Base-by-base conservation (phyloP, 441 rosid genomes). In the Bruguiera hainesii region DNA sequence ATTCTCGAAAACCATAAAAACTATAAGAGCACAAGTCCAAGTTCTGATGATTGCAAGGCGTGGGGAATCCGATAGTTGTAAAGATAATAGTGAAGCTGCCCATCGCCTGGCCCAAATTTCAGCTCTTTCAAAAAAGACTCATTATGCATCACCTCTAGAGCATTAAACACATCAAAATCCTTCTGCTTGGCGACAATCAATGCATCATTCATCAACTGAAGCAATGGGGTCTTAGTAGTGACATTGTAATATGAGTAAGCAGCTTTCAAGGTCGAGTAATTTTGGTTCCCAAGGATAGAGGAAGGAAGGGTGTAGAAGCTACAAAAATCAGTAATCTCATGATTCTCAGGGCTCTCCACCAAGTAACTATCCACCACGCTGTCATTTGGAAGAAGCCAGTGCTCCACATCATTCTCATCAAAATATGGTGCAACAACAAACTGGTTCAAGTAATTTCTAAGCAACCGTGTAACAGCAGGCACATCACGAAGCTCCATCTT, bases 51-150 rank as follows among this genome's bases (percentile, higher is more conserved):
- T 72, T 74, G 81, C 84, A 91, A 71, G 3, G 91, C 80, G 26
- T 74, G 77, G 72, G 63, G 73, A 8, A 87, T n/a, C 51, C 96
- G 87, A 63, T 91, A 91, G 61, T 94, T 94, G 19, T 89, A 94
- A 58, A 91, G 91, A 68, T 94, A 91, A 72, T 91, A 91, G 78
- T 88, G 99, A 67, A 91, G 98, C 64, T 91, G 88, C 56, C 99
- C 98, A 71, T 88, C 97, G 63, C 98, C 96, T 4, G 98, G 98
- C 16, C 98, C 97, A 56, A 91, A 95, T 81, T 95, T 95, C 80
- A 95, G 75, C 61, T 90, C 96, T 68, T 84, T 92, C 84, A 95
- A 79, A 76, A 95, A 90, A 7, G 86, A 66, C 68, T 91, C 96
- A 8, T 95, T 95, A 29, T 86, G 84, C 99, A 95, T 91, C 68